phyloP scores from a whole-genome alignment of 345 rosid genomes.

The Lepidium sativum region DNA sequence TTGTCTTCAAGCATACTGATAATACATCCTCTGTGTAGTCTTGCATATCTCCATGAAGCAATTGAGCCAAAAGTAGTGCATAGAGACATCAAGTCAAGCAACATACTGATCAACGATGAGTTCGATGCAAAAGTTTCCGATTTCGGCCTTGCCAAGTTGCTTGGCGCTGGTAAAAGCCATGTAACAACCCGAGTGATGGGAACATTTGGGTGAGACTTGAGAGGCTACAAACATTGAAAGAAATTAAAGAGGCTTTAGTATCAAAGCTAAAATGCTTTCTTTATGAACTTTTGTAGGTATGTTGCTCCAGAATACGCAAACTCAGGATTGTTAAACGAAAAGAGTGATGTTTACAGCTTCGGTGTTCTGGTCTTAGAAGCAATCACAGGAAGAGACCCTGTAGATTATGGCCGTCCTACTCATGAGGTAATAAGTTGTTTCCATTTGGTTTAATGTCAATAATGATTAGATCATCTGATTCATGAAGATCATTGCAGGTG shows the following conservation, averaged over 20 bases:
- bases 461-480: background rate
- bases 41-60: constrained; percentile 95
- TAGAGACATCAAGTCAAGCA: constrained; percentile 94
- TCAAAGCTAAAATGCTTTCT: background rate
- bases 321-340: constrained; percentile 87
- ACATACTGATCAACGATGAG: constrained; percentile 75
- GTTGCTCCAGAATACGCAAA: constrained; percentile 99
- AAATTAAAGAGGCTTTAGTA: background rate
- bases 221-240: background rate
- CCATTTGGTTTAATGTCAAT: background rate
- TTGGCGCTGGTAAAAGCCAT: constrained; percentile 92
- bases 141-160: constrained; percentile 93
- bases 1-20: background rate
- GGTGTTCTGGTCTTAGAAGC: constrained; percentile 88
- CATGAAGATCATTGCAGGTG: constrained; percentile 36
- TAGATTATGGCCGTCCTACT: constrained; percentile 83
- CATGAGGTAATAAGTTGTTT: constrained; percentile 45
- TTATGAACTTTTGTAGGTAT: constrained; percentile 43
- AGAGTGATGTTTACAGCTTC: constrained; percentile 94
- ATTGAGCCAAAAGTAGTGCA: constrained; percentile 98
- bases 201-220: constrained; percentile 64
- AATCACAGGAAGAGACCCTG: constrained; percentile 92
- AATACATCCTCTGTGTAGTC: constrained; percentile 35
- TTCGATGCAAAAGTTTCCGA: constrained; percentile 92
- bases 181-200: constrained; percentile 99